Evolutionary conservation across 2,329 filamentous ascomycete genomes (phyloP), one percentile per base, ranked within the genome.

Genomic region (Neophaeococcomyces aloes): DNA sequence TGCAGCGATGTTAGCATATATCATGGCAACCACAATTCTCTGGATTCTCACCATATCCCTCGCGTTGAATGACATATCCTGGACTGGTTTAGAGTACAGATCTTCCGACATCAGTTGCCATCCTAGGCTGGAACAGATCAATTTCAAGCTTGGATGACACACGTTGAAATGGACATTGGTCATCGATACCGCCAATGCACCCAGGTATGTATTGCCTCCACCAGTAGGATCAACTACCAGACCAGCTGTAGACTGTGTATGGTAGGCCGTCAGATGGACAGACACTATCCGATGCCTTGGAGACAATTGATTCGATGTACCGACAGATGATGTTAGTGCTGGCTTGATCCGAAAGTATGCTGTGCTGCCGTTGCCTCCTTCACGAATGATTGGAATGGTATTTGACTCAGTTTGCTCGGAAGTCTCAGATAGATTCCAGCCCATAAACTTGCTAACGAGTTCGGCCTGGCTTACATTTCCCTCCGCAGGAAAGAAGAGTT

Each of bases 191-290:
- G 74, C 69, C 46, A 81, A 57, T 2, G 74, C 76, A 17, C 78
- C 77, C 7, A 95, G 68, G 56, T 95, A 96, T 0, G 83, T 81
- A 62, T 98, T 98, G 1, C 91, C 91, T 15, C 87, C 91, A 7
- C 91, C 91, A 0, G 91, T 96, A 0, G 89, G 88, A 61, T 96
- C 91, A n/a, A 91, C 67, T 1, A 95, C 86, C 40, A 55, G 48
- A 25, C 57, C 58, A 0, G 61, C 51, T 18, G 47, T 46, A 35
- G 48, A 54, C 15, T 59, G 64, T 53, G 59, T 61, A 57, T 88
- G 83, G 58, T 82, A 89, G 6, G 88, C 83, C 10, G 84, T 85
- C 18, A 94, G 65, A 84, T 86, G 94, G 47, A 72, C 31, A 18
- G 17, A 33, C 17, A 14, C 31, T 5, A 33, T n/a, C 31, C 17